Conservation (phyloP, 2,329 filamentous ascomycete genomes). For the Blastomyces percursus region DNA sequence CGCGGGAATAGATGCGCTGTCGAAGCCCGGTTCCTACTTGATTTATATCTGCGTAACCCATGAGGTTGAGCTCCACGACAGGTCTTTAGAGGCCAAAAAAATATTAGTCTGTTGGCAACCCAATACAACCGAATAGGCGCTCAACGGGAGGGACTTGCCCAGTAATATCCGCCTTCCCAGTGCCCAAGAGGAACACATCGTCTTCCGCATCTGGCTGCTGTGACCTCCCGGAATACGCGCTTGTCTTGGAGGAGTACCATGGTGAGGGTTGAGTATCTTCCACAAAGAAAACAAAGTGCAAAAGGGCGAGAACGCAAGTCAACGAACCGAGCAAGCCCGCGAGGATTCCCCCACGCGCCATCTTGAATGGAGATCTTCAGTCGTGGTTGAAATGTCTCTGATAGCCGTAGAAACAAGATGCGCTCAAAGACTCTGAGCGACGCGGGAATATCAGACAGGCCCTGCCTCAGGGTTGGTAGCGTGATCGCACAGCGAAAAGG, state of each 20-base stretch:
- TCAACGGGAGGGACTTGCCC: constrained; percentile 37
- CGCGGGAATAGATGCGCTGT: constrained; percentile 76
- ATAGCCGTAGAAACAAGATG: neutral
- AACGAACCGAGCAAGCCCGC: constrained; percentile 7
- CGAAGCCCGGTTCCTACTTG: constrained; percentile 76
- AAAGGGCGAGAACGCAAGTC: constrained; percentile 19
- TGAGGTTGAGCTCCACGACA: constrained; percentile 81
- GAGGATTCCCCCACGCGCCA: constrained; percentile 8
- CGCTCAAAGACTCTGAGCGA: neutral
- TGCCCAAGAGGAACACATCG: constrained; percentile 51
- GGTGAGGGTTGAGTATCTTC: constrained; percentile 13
- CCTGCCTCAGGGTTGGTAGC: neutral
- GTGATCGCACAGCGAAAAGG: neutral
- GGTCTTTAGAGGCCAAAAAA: constrained; percentile 42
- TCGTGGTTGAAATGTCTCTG: neutral
- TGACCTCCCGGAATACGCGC: constrained; percentile 18
- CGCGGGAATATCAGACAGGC: neutral
- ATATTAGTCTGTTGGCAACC: neutral
- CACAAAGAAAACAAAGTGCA: constrained; percentile 23
- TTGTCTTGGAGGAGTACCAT: constrained; percentile 14
- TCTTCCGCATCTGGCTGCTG: constrained; percentile 20
- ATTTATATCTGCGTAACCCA: constrained; percentile 78
- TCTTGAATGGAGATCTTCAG: neutral
- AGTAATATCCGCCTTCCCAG: constrained; percentile 62
- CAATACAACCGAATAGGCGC: constrained; percentile 3